Base-by-base conservation (phyloP, 176 grass and related monocot genomes). In the Eleusine coracana region DNA sequence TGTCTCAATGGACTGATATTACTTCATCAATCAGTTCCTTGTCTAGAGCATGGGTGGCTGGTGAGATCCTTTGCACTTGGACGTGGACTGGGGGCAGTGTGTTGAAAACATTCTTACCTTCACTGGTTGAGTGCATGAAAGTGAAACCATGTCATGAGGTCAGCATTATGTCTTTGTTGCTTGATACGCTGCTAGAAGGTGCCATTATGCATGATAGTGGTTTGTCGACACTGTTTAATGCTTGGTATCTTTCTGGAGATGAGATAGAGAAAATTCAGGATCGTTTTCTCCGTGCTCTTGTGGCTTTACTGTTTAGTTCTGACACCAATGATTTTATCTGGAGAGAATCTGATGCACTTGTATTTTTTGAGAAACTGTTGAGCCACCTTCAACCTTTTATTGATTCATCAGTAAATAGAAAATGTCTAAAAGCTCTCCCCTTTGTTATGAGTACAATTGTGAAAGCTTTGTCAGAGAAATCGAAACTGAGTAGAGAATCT, bases 61-160 rank as follows among this genome's bases (percentile, higher is more conserved):
- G 84, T 88, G 92, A 95, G 75, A 86, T 98, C 61, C 80, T 98
- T 81, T 98, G 88, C 82, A 86, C 90, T 73, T 95, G 92, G 96
- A 88, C 89, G 40, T 98, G 92, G 96, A 77, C 82, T 83, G 90
- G 63, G 6, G 76, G 90, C 38, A 77, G 74, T 86, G 91, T 73
- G 42, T 62, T 83, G 70, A 63, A 69, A 75, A 90, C 88, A 86
- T 95, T 98, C 82, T 84, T 98, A 83, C 90, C 86, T 78, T 88
- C 83, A 54, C 76, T 98, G 50, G 82, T 92, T 86, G 83, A 90
- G 81, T 88, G 80, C 77, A 80, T 88, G 59, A 90, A 90, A 88
- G 82, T 40, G 11, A 76, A 93, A 77, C 36, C 84, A 65, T 82
- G 55, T 85, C 52, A 67, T 79, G 84, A 80, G 16, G 56, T 63